Conservation (phyloP, 306 rosid genomes). For the Fragaria vesca region DNA sequence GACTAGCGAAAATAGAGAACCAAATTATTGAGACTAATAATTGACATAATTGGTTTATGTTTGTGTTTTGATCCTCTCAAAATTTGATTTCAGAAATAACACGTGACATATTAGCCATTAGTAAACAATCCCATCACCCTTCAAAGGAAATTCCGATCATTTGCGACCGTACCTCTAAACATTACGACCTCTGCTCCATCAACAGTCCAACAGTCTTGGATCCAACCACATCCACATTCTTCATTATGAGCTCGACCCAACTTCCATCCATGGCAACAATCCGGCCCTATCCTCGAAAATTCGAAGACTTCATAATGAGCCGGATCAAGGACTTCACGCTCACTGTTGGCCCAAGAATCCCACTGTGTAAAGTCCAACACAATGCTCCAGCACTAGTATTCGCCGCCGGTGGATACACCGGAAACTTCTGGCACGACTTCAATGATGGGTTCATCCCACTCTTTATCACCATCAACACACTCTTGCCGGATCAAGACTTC, state of each 20-base stretch:
- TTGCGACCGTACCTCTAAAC: constrained; percentile 30
- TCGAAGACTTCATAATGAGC: constrained; percentile 31
- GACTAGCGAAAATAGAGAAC: too few relatives aligned
- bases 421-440: constrained; percentile 55
- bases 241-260: not conserved
- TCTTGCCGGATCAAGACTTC: constrained; percentile 28
- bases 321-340: constrained; percentile 29
- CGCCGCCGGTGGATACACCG: constrained; percentile 50
- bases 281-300: constrained; percentile 51
- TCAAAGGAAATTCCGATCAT: constrained; percentile 9
- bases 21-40: too few relatives aligned
- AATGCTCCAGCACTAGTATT: constrained; percentile 45
- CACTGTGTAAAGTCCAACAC: constrained; percentile 34
- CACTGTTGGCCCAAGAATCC: constrained; percentile 29
- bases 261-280: constrained; percentile 8
- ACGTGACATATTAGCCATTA: not conserved
- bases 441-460: constrained; percentile 53
- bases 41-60: too few relatives aligned
- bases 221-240: constrained; percentile 28
- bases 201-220: constrained; percentile 36
- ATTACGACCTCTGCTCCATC: constrained; percentile 43
- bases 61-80: too few relatives aligned
- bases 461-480: constrained; percentile 44
- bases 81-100: not conserved
- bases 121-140: not conserved